These are phyloP conservation scores for Salix udensis DNA, from an alignment of 345 rosid species.

Conservation along the genomic window DNA sequence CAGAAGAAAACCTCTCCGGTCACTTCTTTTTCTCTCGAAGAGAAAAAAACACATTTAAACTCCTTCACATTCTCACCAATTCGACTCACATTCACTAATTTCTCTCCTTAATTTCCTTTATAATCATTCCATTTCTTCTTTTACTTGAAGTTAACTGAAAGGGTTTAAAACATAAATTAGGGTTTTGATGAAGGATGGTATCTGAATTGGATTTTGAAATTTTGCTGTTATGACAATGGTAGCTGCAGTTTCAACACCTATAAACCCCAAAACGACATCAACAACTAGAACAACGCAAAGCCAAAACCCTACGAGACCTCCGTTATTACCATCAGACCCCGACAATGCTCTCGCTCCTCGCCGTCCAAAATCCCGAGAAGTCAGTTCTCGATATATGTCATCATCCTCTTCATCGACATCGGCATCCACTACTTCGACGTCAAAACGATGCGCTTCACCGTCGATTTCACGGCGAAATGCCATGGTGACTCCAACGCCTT, in stretches of 20 bases:
- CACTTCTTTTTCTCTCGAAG: neutral
- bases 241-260: conserved; percentile 55
- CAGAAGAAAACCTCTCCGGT: conserved; percentile 19
- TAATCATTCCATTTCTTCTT: neutral
- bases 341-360: conserved; percentile 59
- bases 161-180: conserved; percentile 10
- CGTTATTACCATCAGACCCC: conserved; percentile 62
- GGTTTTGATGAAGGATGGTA: conserved; percentile 32
- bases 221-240: conserved; percentile 38
- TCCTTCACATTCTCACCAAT: neutral
- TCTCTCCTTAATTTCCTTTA: neutral
- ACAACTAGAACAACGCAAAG: conserved; percentile 23
- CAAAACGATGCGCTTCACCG: conserved; percentile 63
- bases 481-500: conserved; percentile 27
- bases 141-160: neutral
- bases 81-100: neutral
- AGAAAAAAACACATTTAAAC: neutral
- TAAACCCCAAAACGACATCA: conserved; percentile 36
- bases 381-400: conserved; percentile 70
- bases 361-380: conserved; percentile 63
- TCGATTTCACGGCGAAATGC: conserved; percentile 39
- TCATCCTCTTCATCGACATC: conserved; percentile 39
- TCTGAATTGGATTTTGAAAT: conserved; percentile 23
- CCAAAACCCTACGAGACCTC: conserved; percentile 41
- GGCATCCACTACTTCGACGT: conserved; percentile 30